phyloP scores from a whole-genome alignment of 345 rosid genomes.

The Nasturtium officinale region DNA sequence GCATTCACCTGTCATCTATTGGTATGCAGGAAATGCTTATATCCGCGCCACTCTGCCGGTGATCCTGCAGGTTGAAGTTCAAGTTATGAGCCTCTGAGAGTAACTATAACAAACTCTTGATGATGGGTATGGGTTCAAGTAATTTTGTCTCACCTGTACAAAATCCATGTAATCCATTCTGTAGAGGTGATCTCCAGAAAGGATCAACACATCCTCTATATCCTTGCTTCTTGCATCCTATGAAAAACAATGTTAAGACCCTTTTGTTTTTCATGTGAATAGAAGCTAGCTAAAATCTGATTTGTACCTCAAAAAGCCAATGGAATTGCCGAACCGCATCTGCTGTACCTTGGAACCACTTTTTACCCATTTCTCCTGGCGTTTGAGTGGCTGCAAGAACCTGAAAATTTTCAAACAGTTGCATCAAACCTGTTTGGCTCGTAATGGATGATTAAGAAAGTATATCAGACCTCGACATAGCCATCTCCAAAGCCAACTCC shows the following conservation, averaged over 20 bases:
- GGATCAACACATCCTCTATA: constrained; percentile 87
- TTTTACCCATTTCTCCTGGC: constrained; percentile 89
- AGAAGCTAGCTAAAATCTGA: constrained; percentile 2
- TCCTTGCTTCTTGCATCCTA: constrained; percentile 78
- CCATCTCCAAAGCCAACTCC: constrained; percentile 87
- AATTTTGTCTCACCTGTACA: constrained; percentile 58
- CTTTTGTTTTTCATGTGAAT: constrained; percentile 4
- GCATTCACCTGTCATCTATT: constrained; percentile 72
- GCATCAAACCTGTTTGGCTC: constrained; percentile 7
- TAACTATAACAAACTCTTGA: constrained; percentile 11
- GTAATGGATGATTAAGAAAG: constrained; percentile 14
- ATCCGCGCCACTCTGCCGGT: constrained; percentile 90
- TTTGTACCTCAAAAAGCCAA: constrained; percentile 90
- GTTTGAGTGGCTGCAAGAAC: constrained; percentile 95
- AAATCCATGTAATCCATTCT: constrained; percentile 97
- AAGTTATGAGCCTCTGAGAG: constrained; percentile 14
- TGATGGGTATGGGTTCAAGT: constrained; percentile 1
- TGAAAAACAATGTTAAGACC: not conserved
- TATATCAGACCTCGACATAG: constrained; percentile 64
- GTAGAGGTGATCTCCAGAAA: constrained; percentile 93
- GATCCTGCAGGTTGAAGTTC: constrained; percentile 59
- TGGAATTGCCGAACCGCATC: constrained; percentile 96
- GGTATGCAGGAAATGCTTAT: constrained; percentile 83
- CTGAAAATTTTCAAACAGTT: constrained; percentile 41
- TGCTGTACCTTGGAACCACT: constrained; percentile 96